Conservation (phyloP, 75 land plant species). For the Pseudotsuga menziesii region DNA sequence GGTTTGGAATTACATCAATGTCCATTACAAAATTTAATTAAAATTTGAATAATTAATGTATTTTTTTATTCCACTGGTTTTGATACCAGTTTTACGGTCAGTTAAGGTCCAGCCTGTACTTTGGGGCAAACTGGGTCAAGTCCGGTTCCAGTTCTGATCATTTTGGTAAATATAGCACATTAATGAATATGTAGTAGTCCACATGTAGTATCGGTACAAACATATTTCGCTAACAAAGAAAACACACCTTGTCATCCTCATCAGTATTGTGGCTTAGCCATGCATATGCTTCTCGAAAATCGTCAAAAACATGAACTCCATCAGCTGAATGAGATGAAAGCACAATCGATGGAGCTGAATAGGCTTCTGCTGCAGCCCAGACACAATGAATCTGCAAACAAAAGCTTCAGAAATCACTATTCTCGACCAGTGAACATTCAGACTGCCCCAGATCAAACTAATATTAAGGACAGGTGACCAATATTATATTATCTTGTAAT, state of each 20-base stretch:
- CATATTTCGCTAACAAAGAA: neutral
- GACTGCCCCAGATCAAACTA: neutral
- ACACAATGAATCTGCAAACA: conserved; percentile 91
- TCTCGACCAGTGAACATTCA: conserved; percentile 6
- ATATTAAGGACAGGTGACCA: neutral
- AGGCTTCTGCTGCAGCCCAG: conserved; percentile 99
- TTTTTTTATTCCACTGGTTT: no score
- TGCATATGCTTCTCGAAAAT: conserved; percentile 96
- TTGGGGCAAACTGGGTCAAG: no score
- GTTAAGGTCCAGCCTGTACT: no score
- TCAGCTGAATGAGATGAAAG: conserved; percentile 88
- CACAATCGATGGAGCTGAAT: conserved; percentile 98
- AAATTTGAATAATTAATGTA: no score
- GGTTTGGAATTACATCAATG: no score
- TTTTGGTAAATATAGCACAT: no score
- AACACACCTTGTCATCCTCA: conserved; percentile 82
- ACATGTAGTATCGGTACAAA: neutral
- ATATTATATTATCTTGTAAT: neutral
- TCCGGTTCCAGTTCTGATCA: no score
- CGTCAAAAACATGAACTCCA: conserved; percentile 98
- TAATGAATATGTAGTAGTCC: neutral
- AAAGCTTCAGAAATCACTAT: conserved; percentile 1
- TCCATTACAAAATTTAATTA: no score
- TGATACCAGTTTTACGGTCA: no score
- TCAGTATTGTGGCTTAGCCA: conserved; percentile 96